Evolutionary conservation across 768 basidiomycete genomes (phyloP).

Genomic region (Panaeolus papilionaceus): DNA sequence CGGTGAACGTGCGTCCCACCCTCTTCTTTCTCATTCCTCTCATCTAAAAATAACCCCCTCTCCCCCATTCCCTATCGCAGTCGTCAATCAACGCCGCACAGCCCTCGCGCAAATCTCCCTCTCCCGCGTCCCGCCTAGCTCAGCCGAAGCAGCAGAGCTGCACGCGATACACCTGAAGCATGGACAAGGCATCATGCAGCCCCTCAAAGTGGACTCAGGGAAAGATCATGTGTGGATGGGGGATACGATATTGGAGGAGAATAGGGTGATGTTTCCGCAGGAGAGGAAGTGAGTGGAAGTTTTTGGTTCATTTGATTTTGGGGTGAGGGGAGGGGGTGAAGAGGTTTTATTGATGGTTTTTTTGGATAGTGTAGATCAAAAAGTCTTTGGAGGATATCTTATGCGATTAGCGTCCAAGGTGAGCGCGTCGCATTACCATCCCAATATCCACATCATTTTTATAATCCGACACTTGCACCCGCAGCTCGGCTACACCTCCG

Average conservation of each 20-base stretch:
- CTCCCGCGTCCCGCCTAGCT: slow-evolving; percentile 75
- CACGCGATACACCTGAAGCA: slow-evolving; percentile 74
- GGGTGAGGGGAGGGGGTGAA: too few species aligned
- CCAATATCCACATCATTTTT: too few species aligned
- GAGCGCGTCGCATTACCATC: too few species aligned
- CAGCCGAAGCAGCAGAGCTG: slow-evolving; percentile 68
- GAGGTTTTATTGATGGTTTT: too few species aligned
- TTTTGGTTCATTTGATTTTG: too few species aligned
- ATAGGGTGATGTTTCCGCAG: slow-evolving; percentile 85
- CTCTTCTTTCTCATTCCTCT: too few species aligned
- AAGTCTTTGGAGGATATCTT: too few species aligned
- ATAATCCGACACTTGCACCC: too few species aligned
- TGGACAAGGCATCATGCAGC: slow-evolving; percentile 39
- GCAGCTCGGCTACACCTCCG: too few species aligned
- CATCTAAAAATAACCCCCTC: too few species aligned
- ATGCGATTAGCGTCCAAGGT: too few species aligned
- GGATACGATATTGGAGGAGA: slow-evolving; percentile 71
- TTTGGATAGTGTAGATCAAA: too few species aligned
- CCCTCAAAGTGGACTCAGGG: slow-evolving; percentile 27
- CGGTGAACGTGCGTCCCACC: slow-evolving; percentile 62
- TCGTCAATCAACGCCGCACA: slow-evolving; percentile 64
- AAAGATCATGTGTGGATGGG: slow-evolving; percentile 73
- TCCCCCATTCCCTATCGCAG: slow-evolving; percentile 33
- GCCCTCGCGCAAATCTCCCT: slow-evolving; percentile 63
- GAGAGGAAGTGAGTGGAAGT: slow-evolving; percentile 77